Evolutionary conservation across 371 early-diverging fungal species (phyloP).

Genomic region (Mortierella sp.): DNA sequence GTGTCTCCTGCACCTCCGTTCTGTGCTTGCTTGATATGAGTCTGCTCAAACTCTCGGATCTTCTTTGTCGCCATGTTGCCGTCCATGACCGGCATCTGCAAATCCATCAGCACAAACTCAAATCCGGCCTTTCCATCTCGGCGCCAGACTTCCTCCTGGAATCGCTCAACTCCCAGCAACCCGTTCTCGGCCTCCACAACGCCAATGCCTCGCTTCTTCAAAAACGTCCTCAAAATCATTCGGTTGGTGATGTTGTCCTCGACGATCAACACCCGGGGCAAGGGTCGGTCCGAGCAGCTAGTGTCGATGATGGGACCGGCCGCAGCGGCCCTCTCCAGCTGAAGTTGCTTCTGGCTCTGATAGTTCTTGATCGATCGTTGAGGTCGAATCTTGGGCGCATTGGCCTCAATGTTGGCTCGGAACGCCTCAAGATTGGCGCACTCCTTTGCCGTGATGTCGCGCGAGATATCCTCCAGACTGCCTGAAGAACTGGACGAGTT

Average conservation of each 20-base stretch:
- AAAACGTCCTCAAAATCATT: constrained; percentile 58
- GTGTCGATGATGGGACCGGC: background rate
- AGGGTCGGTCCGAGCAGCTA: background rate
- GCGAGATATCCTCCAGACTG: background rate
- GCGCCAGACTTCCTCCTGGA: constrained; percentile 45
- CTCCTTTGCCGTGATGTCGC: background rate
- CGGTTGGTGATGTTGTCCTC: constrained; percentile 60
- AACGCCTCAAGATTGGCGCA: background rate
- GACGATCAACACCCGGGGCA: constrained; percentile 56
- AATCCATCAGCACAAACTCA: constrained; percentile 61
- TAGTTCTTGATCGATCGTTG: constrained; percentile 36
- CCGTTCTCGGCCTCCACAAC: constrained; percentile 61
- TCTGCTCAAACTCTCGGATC: constrained; percentile 57
- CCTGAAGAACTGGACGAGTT: background rate
- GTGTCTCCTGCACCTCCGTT: background rate
- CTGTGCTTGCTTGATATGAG: constrained; percentile 18
- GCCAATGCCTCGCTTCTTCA: constrained; percentile 56
- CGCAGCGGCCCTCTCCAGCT: background rate
- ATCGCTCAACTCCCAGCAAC: constrained; percentile 55
- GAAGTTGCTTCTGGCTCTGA: constrained; percentile 15
- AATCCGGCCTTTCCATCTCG: constrained; percentile 42
- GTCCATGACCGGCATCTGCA: constrained; percentile 63
- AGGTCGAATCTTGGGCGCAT: constrained; percentile 18
- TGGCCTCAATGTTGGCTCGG: constrained; percentile 14
- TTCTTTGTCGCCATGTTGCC: constrained; percentile 58